Evolutionary conservation across 331 rosid genomes (phyloP).

Genomic region (Telfairia occidentalis): DNA sequence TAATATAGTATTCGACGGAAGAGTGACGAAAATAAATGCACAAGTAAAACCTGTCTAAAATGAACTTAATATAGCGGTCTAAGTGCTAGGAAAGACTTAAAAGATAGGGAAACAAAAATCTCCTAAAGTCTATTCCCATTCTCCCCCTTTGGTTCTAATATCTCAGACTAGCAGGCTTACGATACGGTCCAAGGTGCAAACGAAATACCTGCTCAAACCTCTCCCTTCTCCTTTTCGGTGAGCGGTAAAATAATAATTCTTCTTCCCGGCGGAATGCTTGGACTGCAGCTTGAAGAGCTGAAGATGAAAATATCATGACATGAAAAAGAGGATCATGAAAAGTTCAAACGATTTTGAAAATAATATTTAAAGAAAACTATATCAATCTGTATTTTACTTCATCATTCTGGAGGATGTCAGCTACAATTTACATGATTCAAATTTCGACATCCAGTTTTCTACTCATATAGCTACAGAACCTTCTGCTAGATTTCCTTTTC

Average conservation of each 20-base stretch:
- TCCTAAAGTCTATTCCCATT: neutral
- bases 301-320: slow-evolving; percentile 12
- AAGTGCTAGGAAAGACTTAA: neutral
- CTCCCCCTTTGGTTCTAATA: neutral
- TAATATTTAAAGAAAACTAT: neutral
- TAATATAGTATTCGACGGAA: no score
- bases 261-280: slow-evolving; percentile 89
- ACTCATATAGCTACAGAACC: neutral
- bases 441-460: neutral
- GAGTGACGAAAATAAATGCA: neutral
- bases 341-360: neutral
- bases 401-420: neutral
- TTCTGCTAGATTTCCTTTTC: neutral
- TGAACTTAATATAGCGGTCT: neutral
- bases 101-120: neutral
- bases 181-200: slow-evolving; percentile 3
- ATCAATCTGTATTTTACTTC: neutral
- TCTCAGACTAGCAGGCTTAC: neutral
- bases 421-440: neutral
- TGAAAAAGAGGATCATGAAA: neutral
- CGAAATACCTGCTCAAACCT: slow-evolving; percentile 71
- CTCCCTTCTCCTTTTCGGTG: slow-evolving; percentile 79
- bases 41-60: neutral
- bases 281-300: slow-evolving; percentile 90
- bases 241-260: slow-evolving; percentile 59